Conservation (phyloP, 179 eudicot genomes). For the Actinidia arguta region DNA sequence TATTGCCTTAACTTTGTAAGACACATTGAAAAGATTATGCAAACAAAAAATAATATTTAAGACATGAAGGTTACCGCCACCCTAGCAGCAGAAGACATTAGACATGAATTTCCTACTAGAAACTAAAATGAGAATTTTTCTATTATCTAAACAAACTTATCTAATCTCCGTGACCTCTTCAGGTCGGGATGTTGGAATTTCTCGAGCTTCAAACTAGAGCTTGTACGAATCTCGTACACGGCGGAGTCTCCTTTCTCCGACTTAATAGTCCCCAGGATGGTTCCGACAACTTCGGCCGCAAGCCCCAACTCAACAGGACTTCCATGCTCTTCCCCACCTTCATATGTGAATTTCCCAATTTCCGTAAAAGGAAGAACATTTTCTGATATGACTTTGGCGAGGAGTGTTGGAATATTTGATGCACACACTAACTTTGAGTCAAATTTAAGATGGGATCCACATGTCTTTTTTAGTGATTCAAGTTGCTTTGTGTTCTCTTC, state of each 20-base stretch:
- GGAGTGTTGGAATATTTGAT: too few species aligned
- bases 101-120: too few species aligned
- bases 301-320: constrained; percentile 74
- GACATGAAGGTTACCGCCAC: too few species aligned
- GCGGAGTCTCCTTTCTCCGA: constrained; percentile 70
- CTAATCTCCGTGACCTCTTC: constrained; percentile 52
- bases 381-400: constrained; percentile 65
- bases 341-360: constrained; percentile 60
- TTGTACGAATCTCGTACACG: constrained; percentile 55
- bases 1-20: too few species aligned
- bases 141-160: constrained; percentile 54
- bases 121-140: constrained; percentile 2
- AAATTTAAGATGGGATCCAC: too few species aligned
- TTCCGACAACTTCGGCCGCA: constrained; percentile 84
- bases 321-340: constrained; percentile 89
- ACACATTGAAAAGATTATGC: too few species aligned
- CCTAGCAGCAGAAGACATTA: too few species aligned
- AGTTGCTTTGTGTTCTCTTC: too few species aligned
- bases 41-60: too few species aligned
- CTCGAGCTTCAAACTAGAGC: constrained; percentile 55
- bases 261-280: constrained; percentile 62
- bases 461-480: too few species aligned
- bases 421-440: too few species aligned
- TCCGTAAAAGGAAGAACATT: constrained; percentile 61
- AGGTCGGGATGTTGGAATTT: constrained; percentile 65